Base-by-base conservation (phyloP, 106 monocot species). In the Gastrodia elata region DNA sequence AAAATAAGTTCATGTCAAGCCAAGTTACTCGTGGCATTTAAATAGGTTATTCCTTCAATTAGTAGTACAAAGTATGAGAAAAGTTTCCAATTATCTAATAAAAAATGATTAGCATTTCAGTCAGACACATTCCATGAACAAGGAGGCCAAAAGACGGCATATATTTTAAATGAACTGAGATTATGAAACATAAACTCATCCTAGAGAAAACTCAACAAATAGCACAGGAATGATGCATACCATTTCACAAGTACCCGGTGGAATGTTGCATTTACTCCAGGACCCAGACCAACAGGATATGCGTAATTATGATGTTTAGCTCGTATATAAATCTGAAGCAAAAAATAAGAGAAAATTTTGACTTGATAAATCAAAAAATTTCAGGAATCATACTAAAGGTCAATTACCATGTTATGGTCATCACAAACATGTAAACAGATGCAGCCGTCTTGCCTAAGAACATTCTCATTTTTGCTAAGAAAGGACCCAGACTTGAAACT, bases 261-360 rank as follows among this genome's bases (percentile, higher is more conserved):
- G 61, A 96, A 96, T 36, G 92, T 92, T 70, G 79, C 92, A 76
- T 80, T 87, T 74, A 78, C 87, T 79, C 92, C 96, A 68, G 82
- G 80, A 64, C 89, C 92, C 59, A 96, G 3, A 69, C 96, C 96
- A 77, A 89, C 49, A 64, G 86, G 85, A 81, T 36, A 82, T 34
- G 77, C 49, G 81, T 48, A 41, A 43, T 82, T 82, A 46, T 70
- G 79, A 33, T 82, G 59, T 61, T 38, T 65, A 68, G 90, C 96
- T 70, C 75, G 72, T 73, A 96, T 75, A 64, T 65, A 76, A 25
- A 96, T 84, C 96, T 96, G 78, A 68, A 1, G 38, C 7, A 39
- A 49, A 57, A 20, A 52, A 68, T 59, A 0, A 69, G 58, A 74
- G 34, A 78, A 75, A 35, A 0, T 20, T 49, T 26, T 2, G 6